phyloP scores from a whole-genome alignment of 768 basidiomycete genomes.

The Pisolithus marmoratus region DNA sequence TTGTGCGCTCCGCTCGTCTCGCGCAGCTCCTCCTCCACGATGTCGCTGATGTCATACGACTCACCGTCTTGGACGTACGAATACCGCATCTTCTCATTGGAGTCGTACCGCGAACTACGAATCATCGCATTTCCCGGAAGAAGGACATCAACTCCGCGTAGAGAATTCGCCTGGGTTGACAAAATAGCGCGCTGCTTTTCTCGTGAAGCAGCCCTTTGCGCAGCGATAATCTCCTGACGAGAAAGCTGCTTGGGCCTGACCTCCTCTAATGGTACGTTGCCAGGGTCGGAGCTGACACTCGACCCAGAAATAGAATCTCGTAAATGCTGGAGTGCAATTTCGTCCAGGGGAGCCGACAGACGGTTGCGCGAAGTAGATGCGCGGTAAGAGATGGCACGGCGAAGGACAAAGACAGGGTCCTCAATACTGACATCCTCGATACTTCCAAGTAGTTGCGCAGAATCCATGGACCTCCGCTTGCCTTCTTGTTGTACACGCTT shows the following conservation, averaged over 20 bases:
- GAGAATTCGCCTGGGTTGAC: constrained; percentile 76
- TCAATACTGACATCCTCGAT: constrained; percentile 70
- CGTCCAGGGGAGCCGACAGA: constrained; percentile 74
- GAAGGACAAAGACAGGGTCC: constrained; percentile 88
- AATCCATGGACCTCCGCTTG: constrained; percentile 87
- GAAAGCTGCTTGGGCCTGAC: constrained; percentile 42
- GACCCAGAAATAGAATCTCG: constrained; percentile 58
- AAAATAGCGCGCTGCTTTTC: constrained; percentile 85
- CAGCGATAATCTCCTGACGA: constrained; percentile 87
- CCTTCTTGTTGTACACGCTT: constrained; percentile 49
- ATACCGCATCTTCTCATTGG: constrained; percentile 76
- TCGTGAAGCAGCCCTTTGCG: constrained; percentile 79
- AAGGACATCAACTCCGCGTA: constrained; percentile 84
- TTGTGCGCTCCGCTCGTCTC: constrained; percentile 37
- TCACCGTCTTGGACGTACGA: constrained; percentile 94
- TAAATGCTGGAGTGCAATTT: constrained; percentile 69
- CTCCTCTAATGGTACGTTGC: constrained; percentile 25
- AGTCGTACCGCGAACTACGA: constrained; percentile 73
- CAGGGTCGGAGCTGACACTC: constrained; percentile 48
- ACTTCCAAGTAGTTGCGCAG: constrained; percentile 61
- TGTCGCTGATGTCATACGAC: constrained; percentile 89
- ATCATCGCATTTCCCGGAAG: constrained; percentile 81
- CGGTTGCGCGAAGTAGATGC: constrained; percentile 64
- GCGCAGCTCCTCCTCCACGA: constrained; percentile 87
- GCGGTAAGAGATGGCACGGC: constrained; percentile 74